Conservation (phyloP, 139 green algal species). For the Chara braunii region DNA sequence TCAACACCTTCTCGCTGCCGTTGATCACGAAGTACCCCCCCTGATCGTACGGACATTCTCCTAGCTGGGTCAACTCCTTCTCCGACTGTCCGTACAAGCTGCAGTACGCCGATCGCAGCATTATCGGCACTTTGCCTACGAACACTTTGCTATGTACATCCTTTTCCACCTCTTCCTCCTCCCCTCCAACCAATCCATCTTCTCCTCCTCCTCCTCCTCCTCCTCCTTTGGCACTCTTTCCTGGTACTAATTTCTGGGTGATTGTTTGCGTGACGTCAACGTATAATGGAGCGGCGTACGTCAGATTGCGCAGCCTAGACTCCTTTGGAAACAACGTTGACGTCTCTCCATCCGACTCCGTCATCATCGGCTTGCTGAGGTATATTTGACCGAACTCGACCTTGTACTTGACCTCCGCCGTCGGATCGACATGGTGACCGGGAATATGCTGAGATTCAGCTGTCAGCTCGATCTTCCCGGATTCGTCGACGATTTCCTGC, state of each 20-base stretch:
- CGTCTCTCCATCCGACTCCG: constrained; percentile 79
- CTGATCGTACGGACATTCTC: constrained; percentile 87
- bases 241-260: too few relatives aligned
- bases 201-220: too few relatives aligned
- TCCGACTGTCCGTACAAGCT: constrained; percentile 63
- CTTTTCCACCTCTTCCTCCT: constrained; percentile 39
- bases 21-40: constrained; percentile 98
- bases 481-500: constrained; percentile 58
- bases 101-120: constrained; percentile 87
- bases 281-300: constrained; percentile 86
- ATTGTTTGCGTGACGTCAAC: constrained; percentile 67
- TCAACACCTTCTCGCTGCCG: constrained; percentile 93
- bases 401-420: constrained; percentile 1
- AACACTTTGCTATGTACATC: constrained; percentile 65
- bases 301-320: constrained; percentile 87
- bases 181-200: constrained; percentile 24
- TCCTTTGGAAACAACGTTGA: constrained; percentile 86
- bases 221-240: too few relatives aligned
- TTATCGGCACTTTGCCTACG: constrained; percentile 81
- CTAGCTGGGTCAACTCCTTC: constrained; percentile 68
- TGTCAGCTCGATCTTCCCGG: constrained; percentile 39
- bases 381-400: constrained; percentile 90
- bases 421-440: constrained; percentile 13
- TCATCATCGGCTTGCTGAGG: constrained; percentile 76
- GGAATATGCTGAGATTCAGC: constrained; percentile 76